These are phyloP conservation scores for Discostella stelligera DNA, from an alignment of 352 stramenopile species.

Conservation along the genomic window DNA sequence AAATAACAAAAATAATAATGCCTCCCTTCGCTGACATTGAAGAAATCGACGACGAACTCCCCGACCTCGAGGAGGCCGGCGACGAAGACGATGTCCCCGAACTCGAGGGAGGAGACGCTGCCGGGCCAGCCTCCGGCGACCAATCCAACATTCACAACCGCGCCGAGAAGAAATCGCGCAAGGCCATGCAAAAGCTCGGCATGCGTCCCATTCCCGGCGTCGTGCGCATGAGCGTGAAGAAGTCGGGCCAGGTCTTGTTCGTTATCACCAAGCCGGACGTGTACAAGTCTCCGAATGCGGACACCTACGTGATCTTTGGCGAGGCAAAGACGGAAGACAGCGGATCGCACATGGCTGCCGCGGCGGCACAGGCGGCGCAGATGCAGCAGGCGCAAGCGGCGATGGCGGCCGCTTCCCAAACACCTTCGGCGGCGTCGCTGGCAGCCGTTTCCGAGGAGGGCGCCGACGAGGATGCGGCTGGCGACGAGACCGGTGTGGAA, in stretches of 20 bases:
- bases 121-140: slow-evolving; percentile 2
- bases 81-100: slow-evolving; percentile 60
- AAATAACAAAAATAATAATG: slow-evolving; percentile 14
- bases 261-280: slow-evolving; percentile 97
- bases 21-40: slow-evolving; percentile 49
- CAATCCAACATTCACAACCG: slow-evolving; percentile 84
- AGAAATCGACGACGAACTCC: slow-evolving; percentile 63
- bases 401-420: slow-evolving; percentile 46
- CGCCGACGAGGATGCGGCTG: slow-evolving; percentile 47
- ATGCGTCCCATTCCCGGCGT: slow-evolving; percentile 95
- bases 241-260: slow-evolving; percentile 94
- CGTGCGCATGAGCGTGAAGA: slow-evolving; percentile 96
- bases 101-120: slow-evolving; percentile 35
- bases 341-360: slow-evolving; percentile 86
- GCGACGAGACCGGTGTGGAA: slow-evolving; percentile 95
- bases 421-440: slow-evolving; percentile 63
- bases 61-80: slow-evolving; percentile 45
- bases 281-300: slow-evolving; percentile 93
- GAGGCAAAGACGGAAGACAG: slow-evolving; percentile 98
- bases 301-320: slow-evolving; percentile 96
- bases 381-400: slow-evolving; percentile 39
- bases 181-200: slow-evolving; percentile 98
- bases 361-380: slow-evolving; percentile 81
- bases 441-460: slow-evolving; percentile 83
- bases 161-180: slow-evolving; percentile 98